Evolutionary conservation across 2,329 filamentous ascomycete genomes (phyloP), one percentile per base, ranked within the genome.

Genomic region (Setomelanomma holmii): DNA sequence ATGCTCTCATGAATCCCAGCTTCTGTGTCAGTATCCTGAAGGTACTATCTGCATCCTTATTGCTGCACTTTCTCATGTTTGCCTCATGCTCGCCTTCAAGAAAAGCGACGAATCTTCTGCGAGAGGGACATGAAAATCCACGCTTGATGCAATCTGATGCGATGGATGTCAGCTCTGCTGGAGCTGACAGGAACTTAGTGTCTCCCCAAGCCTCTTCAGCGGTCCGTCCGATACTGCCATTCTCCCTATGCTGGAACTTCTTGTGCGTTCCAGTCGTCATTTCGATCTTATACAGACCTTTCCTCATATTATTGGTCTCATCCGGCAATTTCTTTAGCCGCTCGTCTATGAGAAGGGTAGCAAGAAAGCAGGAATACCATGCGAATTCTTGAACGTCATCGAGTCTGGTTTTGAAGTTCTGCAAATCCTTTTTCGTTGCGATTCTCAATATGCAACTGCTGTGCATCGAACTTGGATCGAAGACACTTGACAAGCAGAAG

Each of bases 381-480:
- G 34, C 34, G 8, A 36, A n/a, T 7, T n/a, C 16, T 7, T 10
- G 11, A n/a, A 17, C 34, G 14, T n/a, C 4, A 7, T 36, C 16
- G 8, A 36, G 16, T 17, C 49, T 34, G 5, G n/a, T 20, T 12
- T 41, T 41, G 35, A 51, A 46, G 12, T 16, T 19, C 4, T 22
- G n/a, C 17, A 51, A 27, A 19, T 51, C 49, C 10, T 41, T 20
- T 23, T 51, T 51, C 4, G 11, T 20, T 10, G 45, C 19, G 3
- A 46, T 51, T 8, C 49, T 41, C 42, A 51, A 19, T n/a, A 51
- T 51, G 49, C 49, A 51, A 20, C 39, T 46, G 42, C 35, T 51
- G 19, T 27, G 33, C 49, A 41, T 46, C 14, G 41, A 33, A 11
- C 12, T 10, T n/a, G 42, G 5, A 12, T 51, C 22, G 42, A 46